phyloP scores from a whole-genome alignment of 1,284 basidiomycete species.

The Apiotrichum laibachii region DNA sequence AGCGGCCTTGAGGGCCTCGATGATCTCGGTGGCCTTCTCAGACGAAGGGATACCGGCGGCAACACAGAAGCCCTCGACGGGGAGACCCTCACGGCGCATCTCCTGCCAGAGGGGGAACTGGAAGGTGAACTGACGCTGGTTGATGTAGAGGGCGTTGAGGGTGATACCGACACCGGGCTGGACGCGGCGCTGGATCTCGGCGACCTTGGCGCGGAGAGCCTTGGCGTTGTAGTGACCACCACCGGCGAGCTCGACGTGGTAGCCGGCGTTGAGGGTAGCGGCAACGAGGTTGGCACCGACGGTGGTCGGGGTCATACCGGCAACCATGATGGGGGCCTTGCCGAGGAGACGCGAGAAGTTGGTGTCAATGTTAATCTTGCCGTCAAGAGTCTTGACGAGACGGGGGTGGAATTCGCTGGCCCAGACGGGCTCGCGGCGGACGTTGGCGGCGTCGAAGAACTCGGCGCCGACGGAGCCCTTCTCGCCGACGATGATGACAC shows the following conservation, averaged over 20 bases:
- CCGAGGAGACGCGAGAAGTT: conserved; percentile 92
- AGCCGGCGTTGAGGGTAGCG: conserved; percentile 88
- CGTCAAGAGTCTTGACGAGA: conserved; percentile 87
- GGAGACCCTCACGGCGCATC: conserved; percentile 91
- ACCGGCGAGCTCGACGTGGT: conserved; percentile 93
- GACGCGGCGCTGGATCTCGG: conserved; percentile 79
- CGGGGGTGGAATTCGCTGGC: conserved; percentile 78
- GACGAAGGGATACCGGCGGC: conserved; percentile 91
- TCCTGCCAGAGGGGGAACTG: conserved; percentile 97
- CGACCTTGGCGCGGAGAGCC: conserved; percentile 82
- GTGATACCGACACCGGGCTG: conserved; percentile 87
- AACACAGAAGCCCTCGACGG: conserved; percentile 96
- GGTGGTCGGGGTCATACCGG: conserved; percentile 95
- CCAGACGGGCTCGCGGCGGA: conserved; percentile 86
- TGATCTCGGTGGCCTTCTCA: conserved; percentile 92
- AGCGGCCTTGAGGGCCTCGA: conserved; percentile 67
- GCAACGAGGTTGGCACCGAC: conserved; percentile 89
- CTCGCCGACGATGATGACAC: conserved; percentile 80
- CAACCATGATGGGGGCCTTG: conserved; percentile 97
- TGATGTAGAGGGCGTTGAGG: conserved; percentile 95
- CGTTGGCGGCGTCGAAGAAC: conserved; percentile 66
- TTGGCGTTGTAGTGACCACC: conserved; percentile 93
- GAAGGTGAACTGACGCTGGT: conserved; percentile 94
- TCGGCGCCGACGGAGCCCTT: conserved; percentile 81
- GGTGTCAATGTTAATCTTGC: conserved; percentile 86